A percentile compares a stretch with the other conserved stretches of the same genome.
Conservation (phyloP, 1,139 yeast genomes). For the Saccharomycopsis hybrid region DNA sequence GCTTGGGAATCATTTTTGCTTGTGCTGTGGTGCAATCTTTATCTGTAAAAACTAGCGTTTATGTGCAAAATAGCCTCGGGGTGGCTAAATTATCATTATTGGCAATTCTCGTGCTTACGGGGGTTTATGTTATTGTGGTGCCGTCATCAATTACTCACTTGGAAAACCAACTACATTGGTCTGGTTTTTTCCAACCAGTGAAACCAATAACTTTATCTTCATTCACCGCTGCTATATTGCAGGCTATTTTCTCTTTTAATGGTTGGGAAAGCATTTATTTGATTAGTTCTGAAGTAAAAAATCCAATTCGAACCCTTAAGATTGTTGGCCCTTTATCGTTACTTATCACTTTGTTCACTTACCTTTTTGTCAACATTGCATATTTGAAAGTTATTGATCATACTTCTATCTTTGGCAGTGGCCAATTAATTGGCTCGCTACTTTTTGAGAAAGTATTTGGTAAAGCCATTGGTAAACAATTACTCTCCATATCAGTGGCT, state of each 20-base stretch:
- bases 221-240: slow-evolving; percentile 49
- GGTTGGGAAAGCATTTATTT: slow-evolving; percentile 66
- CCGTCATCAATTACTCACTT: slow-evolving; percentile 39
- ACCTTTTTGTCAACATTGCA: slow-evolving; percentile 48
- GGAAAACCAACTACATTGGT: slow-evolving; percentile 35
- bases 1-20: slow-evolving; percentile 36
- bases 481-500: slow-evolving; percentile 52
- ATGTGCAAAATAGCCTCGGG: slow-evolving; percentile 53
- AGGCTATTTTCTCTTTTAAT: slow-evolving; percentile 52
- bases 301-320: slow-evolving; percentile 50
- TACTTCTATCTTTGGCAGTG: slow-evolving; percentile 46
- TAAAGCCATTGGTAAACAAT: slow-evolving; percentile 41
- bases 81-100: slow-evolving; percentile 44
- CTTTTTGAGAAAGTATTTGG: slow-evolving; percentile 55
- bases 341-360: slow-evolving; percentile 42
- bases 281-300: slow-evolving; percentile 53
- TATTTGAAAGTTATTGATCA: slow-evolving; percentile 49
- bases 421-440: slow-evolving; percentile 53
- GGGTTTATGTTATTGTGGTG: slow-evolving; percentile 41
- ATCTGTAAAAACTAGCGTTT: slow-evolving; percentile 47
- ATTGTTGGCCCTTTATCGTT: slow-evolving; percentile 58
- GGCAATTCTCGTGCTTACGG: slow-evolving; percentile 42
- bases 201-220: slow-evolving; percentile 36
- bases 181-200: slow-evolving; percentile 27
- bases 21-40: slow-evolving; percentile 47